phyloP scores from a whole-genome alignment of 2,329 filamentous ascomycete species.

The Neofusicoccum parvum region DNA sequence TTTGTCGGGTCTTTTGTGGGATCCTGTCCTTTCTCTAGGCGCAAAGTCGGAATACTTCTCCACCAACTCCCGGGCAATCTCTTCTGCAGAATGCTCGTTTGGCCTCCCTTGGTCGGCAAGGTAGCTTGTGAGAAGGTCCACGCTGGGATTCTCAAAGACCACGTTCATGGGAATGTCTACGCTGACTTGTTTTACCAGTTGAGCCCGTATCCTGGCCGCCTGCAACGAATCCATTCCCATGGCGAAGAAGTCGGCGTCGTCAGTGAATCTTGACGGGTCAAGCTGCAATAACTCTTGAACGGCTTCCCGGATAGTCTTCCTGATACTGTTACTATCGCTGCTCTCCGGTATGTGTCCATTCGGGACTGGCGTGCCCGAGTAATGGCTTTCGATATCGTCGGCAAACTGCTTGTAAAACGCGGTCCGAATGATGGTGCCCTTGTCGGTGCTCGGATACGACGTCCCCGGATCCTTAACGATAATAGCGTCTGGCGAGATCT shows the following conservation, averaged over 20 bases:
- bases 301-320: constrained; percentile 29
- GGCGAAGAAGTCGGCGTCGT: constrained; percentile 57
- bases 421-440: constrained; percentile 58
- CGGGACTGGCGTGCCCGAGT: constrained; percentile 30
- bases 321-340: constrained; percentile 24
- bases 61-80: neutral
- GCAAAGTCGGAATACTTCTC: neutral
- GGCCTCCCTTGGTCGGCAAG: neutral
- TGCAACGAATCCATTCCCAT: constrained; percentile 62
- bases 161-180: constrained; percentile 58
- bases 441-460: constrained; percentile 56
- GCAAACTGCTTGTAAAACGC: constrained; percentile 54
- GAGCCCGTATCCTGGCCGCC: constrained; percentile 57
- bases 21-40: neutral
- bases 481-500: constrained; percentile 58
- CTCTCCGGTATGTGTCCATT: constrained; percentile 23
- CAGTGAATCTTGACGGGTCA: neutral
- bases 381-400: constrained; percentile 50
- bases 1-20: neutral
- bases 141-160: constrained; percentile 59
- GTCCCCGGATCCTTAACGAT: constrained; percentile 49
- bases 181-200: constrained; percentile 55
- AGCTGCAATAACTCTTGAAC: constrained; percentile 23
- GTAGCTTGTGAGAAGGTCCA: constrained; percentile 28
- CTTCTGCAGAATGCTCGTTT: neutral